Conservation (phyloP, 169 alveolate species). For the Cryptosporidium baileyi region DNA sequence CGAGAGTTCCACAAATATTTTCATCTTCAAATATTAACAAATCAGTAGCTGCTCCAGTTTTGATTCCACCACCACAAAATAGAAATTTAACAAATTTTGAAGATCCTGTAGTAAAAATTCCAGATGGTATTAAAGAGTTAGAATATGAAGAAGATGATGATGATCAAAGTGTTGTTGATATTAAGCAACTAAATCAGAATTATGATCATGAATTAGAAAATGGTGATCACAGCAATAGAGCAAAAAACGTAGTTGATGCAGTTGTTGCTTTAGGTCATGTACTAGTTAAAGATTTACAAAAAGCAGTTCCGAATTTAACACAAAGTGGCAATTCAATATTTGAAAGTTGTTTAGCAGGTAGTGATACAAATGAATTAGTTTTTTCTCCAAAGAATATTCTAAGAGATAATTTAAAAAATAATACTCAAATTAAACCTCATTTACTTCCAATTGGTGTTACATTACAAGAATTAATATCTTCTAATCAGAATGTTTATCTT, state of each 20-base stretch:
- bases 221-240: conserved; percentile 58
- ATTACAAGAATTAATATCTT: conserved; percentile 29
- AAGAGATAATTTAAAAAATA: conserved; percentile 12
- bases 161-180: conserved; percentile 67
- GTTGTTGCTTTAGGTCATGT: conserved; percentile 69
- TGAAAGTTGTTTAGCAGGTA: conserved; percentile 62
- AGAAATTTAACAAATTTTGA: conserved; percentile 55
- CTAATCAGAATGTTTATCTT: conserved; percentile 3
- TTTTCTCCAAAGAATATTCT: conserved; percentile 40
- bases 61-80: conserved; percentile 58
- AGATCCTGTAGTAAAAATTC: conserved; percentile 45
- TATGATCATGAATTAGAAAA: conserved; percentile 59
- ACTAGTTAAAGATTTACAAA: conserved; percentile 59
- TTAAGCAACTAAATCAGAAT: conserved; percentile 10
- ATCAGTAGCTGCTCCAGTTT: conserved; percentile 64
- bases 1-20: conserved; percentile 16
- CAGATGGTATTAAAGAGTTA: conserved; percentile 47
- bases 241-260: conserved; percentile 61
- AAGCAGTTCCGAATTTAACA: conserved; percentile 50
- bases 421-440: conserved; percentile 36
- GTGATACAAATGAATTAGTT: conserved; percentile 10
- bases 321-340: conserved; percentile 20
- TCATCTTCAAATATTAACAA: conserved; percentile 13
- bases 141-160: conserved; percentile 67
- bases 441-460: conserved; percentile 65